Evolutionary conservation across 371 early-diverging fungal genomes (phyloP), one percentile per base, ranked within the genome.

Genomic region (Parasitella parasitica): DNA sequence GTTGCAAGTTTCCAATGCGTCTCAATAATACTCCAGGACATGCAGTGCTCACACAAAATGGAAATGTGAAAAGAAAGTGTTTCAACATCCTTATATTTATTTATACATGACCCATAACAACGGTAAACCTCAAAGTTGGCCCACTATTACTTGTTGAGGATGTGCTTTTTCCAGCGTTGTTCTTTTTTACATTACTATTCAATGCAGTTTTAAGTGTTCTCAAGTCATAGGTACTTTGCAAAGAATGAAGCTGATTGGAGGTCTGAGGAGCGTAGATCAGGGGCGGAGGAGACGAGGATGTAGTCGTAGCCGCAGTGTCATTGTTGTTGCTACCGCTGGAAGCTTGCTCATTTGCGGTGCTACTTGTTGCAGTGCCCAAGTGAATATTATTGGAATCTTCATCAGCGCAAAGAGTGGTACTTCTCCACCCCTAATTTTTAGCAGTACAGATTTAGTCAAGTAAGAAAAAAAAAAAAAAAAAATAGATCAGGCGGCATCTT

Each of bases 51-150:
- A n/a, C n/a, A n/a, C n/a, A n/a, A n/a, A n/a, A n/a, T n/a, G n/a
- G n/a, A n/a, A n/a, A n/a, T n/a, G n/a, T n/a, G n/a, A n/a, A n/a
- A n/a, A n/a, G n/a, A n/a, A n/a, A n/a, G n/a, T n/a, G n/a, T n/a
- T n/a, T n/a, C n/a, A n/a, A n/a, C n/a, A n/a, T n/a, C n/a, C n/a
- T 57, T 38, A 22, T 51, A 27, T 12, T 22, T 26, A 26, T 24
- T 68, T 71, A 80, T 11, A 80, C 69, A 63, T 80, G 81, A 11
- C 78, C 81, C 81, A 80, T 77, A 4, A 77, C 78, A 0, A 80
- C 72, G 6, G 81, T 74, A 39, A 80, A 80, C 13, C 72, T 63
- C 48, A 80, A 57, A 4, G 75, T 67, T 7, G 70, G 48, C 12
- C 39, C 57, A 22, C 6, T 46, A 22, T 24, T 46, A 46, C 12